phyloP scores from a whole-genome alignment of 768 basidiomycete species.

The Paxillus ammoniavirescens region DNA sequence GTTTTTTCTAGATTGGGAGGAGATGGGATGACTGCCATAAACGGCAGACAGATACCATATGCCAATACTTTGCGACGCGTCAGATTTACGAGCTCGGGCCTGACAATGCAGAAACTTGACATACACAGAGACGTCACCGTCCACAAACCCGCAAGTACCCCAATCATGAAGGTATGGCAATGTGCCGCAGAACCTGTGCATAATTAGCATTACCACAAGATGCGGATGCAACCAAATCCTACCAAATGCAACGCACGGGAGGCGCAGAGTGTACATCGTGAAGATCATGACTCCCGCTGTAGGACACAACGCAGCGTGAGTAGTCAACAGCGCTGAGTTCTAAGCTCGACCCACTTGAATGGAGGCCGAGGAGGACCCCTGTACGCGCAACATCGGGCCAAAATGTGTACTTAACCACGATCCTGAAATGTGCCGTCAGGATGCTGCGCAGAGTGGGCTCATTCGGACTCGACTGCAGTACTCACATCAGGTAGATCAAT shows the following conservation, averaged over 20 bases:
- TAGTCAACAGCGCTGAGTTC: neutral
- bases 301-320: neutral
- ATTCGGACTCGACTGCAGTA: neutral
- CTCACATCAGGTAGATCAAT: constrained; percentile 38
- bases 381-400: constrained; percentile 38
- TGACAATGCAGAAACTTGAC: constrained; percentile 11
- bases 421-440: constrained; percentile 24
- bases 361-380: constrained; percentile 24
- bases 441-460: neutral
- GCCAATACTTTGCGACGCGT: constrained; percentile 2
- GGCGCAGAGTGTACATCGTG: constrained; percentile 25
- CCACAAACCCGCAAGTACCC: constrained; percentile 33
- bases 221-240: neutral
- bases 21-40: constrained; percentile 2
- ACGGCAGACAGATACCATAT: constrained; percentile 6
- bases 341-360: constrained; percentile 4
- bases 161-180: constrained; percentile 31
- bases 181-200: constrained; percentile 26
- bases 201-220: neutral
- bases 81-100: neutral
- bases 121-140: constrained; percentile 34
- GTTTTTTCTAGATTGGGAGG: constrained; percentile 12
- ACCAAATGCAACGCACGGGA: constrained; percentile 39
- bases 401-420: constrained; percentile 38
- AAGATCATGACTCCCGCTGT: constrained; percentile 31